phyloP scores from a whole-genome alignment of 1,139 yeast genomes.

The Hemisphaericaspora lyxosophila region DNA sequence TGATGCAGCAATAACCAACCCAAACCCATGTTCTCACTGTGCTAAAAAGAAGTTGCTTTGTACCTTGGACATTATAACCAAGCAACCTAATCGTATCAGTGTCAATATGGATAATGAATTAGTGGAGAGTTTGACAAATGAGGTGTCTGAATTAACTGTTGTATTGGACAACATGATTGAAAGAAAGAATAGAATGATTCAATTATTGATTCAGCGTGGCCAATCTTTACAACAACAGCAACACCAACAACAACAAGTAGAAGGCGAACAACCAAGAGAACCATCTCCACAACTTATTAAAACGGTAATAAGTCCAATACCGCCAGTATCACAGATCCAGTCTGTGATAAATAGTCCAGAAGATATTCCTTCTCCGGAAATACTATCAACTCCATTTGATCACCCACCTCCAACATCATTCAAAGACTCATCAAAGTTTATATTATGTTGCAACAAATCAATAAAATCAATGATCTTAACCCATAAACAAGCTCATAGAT shows the following conservation, averaged over 20 bases:
- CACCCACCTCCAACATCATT: background rate
- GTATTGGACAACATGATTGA: conserved; percentile 20
- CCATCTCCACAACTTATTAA: conserved; percentile 1
- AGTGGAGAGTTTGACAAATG: conserved; percentile 32
- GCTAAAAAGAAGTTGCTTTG: conserved; percentile 50
- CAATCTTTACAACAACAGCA: conserved; percentile 10
- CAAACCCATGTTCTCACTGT: conserved; percentile 60
- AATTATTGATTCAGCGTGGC: conserved; percentile 22
- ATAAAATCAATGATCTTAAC: conserved; percentile 25
- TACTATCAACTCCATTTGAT: background rate
- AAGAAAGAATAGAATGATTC: conserved; percentile 26
- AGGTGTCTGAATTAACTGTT: conserved; percentile 19
- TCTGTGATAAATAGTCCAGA: conserved; percentile 25
- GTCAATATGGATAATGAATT: conserved; percentile 28
- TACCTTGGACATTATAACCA: conserved; percentile 44
- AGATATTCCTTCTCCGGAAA: conserved; percentile 8
- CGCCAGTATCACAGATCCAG: conserved; percentile 31
- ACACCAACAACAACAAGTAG: conserved; percentile 1
- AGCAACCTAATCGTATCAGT: conserved; percentile 28
- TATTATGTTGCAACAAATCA: conserved; percentile 9
- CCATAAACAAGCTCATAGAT: conserved; percentile 26
- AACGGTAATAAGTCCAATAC: conserved; percentile 9
- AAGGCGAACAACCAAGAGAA: conserved; percentile 1
- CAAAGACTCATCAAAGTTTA: conserved; percentile 8
- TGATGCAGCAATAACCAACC: conserved; percentile 52